Evolutionary conservation across 1,284 basidiomycete genomes (phyloP).

Genomic region (Pseudozyma hubeiensis): DNA sequence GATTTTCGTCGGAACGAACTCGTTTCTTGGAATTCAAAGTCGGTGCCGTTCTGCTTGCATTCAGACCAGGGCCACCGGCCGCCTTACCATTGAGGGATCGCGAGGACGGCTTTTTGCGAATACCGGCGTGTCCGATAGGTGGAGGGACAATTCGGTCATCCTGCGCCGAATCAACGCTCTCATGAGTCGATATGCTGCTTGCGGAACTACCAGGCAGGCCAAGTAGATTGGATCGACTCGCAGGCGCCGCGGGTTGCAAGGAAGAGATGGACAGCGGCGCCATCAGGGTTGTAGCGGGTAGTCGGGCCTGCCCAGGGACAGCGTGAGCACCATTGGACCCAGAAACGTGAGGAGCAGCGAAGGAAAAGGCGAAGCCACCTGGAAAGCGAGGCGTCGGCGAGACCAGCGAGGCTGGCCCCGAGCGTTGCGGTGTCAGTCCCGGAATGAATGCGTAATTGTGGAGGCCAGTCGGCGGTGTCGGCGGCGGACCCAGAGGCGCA

Average conservation of each 20-base stretch:
- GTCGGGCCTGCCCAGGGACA: slow-evolving; percentile 10
- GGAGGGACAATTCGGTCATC: slow-evolving; percentile 31
- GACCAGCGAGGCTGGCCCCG: slow-evolving; percentile 11
- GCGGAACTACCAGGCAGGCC: neutral
- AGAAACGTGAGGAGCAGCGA: slow-evolving; percentile 10
- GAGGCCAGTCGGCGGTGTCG: slow-evolving; percentile 31
- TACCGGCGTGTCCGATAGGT: neutral
- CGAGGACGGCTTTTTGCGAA: slow-evolving; percentile 22
- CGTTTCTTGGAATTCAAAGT: slow-evolving; percentile 22
- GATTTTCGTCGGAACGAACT: slow-evolving; percentile 3
- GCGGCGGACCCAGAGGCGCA: slow-evolving; percentile 14
- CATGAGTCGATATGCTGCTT: slow-evolving; percentile 6
- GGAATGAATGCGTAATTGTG: slow-evolving; percentile 42
- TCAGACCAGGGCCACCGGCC: neutral
- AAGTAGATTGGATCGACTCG: neutral
- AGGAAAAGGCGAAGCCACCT: slow-evolving; percentile 32
- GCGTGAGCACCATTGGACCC: slow-evolving; percentile 3
- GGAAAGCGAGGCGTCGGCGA: slow-evolving; percentile 41
- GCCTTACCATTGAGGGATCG: slow-evolving; percentile 24
- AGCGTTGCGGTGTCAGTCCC: slow-evolving; percentile 22
- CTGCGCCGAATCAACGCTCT: slow-evolving; percentile 13
- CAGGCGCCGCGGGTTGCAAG: neutral
- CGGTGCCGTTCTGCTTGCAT: neutral
- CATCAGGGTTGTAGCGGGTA: slow-evolving; percentile 26
- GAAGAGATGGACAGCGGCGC: slow-evolving; percentile 26